Percentiles rank a stretch among this genome's conserved stretches.
Conservation (phyloP, 805 yeast species). For the Kregervanrija fluxuum region DNA sequence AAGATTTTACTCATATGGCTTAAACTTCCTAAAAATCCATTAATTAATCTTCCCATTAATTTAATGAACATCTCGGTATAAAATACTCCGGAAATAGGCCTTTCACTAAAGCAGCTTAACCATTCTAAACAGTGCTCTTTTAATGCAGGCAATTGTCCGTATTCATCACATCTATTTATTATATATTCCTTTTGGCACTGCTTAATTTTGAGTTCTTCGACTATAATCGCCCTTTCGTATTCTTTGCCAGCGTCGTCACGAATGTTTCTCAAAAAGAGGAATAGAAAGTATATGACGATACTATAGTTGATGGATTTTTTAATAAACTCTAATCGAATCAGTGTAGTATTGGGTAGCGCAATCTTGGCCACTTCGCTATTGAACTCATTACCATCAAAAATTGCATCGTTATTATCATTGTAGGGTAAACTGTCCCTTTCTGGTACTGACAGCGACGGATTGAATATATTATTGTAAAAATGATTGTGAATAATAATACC, state of each 20-base stretch:
- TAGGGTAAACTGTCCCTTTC: no score
- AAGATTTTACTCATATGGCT: constrained; percentile 51
- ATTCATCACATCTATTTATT: constrained; percentile 52
- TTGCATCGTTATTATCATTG: no score
- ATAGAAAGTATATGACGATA: constrained; percentile 1
- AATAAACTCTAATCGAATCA: not conserved
- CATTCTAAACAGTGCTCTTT: constrained; percentile 51
- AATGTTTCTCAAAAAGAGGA: constrained; percentile 29
- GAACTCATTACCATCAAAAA: no score
- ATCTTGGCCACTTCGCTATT: not conserved
- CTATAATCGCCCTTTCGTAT: constrained; percentile 40
- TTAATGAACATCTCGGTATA: constrained; percentile 55
- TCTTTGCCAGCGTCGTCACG: constrained; percentile 46
- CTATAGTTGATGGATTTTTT: constrained; percentile 6
- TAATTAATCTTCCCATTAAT: constrained; percentile 52
- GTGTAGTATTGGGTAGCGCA: not conserved
- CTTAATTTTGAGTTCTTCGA: constrained; percentile 43
- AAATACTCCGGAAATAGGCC: constrained; percentile 31
- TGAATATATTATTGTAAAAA: constrained; percentile 6
- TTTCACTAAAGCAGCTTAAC: constrained; percentile 58
- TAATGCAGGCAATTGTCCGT: constrained; percentile 50
- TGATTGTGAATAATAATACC: constrained; percentile 9
- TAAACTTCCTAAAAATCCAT: constrained; percentile 61
- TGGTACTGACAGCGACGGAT: no score
- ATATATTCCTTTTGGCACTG: constrained; percentile 45